Evolutionary conservation across 495 filamentous ascomycete genomes (phyloP), one percentile per base, ranked within the genome.

Genomic region (Aspergillus cavernicola): DNA sequence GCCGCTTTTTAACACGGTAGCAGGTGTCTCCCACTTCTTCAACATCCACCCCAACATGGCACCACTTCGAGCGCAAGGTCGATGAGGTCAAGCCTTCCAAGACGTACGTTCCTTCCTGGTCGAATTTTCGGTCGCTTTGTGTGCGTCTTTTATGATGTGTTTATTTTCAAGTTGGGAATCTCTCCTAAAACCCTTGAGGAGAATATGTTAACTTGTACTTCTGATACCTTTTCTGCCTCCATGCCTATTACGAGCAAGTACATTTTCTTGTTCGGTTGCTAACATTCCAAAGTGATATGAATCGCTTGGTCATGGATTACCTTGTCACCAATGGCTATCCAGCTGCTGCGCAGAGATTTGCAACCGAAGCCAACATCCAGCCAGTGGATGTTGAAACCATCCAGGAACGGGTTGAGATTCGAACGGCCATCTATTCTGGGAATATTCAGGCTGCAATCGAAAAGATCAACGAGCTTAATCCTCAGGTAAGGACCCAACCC

Each of bases 91-190:
- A 89, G 65, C 80, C 89, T 18, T 88, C 87, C 35, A 97, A 97
- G 72, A 87, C 83, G 93, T 97, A 85, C 75, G 88, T 77, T 28
- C 16, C 11, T 26, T 48, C 29, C 20, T 44, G 38, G 31, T 33
- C 55, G 13, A n/a, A 26, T 19, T 19, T 33, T 32, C 36, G 59
- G 50, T 50, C 36, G 39, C 46, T 19, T 40, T 44, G 19, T 22
- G 24, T 15, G 35, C 58, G 51, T 33, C 60, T 65, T 56, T 60
- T 51, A 92, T 93, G 90, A 97, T 97, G 93, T 61, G 80, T 80
- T 72, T 66, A 68, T 75, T 76, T 76, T 85, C 85, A 92, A 92
- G 92, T 92, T 97, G 93, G 93, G 95, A 99, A 99, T 99, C 93
- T 99, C 93, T 99, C 93, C 83, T 87, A 98, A 87, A 70, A 60